A percentile compares a stretch with the other conserved stretches of the same genome.
Evolutionary conservation across 164 flowering plant genomes (phyloP).

Genomic region (Taxillus chinensis): DNA sequence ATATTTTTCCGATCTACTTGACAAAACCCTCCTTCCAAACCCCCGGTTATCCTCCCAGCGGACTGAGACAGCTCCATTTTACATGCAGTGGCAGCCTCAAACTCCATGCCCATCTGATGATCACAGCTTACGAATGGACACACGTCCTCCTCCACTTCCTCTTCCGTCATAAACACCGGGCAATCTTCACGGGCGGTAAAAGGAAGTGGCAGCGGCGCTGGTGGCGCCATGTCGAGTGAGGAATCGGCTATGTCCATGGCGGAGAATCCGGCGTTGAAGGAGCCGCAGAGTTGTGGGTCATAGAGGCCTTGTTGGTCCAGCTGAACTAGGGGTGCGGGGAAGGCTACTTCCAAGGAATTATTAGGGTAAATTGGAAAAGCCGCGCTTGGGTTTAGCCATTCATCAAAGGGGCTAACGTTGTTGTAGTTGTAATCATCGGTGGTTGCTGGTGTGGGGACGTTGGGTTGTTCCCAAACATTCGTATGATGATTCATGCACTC

Average conservation of each 20-base stretch:
- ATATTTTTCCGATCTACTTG: slow-evolving; percentile 23
- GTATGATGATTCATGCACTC: slow-evolving; percentile 12
- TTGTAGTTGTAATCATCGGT: slow-evolving; percentile 14
- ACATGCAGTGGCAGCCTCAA: slow-evolving; percentile 17
- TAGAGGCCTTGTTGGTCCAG: no score
- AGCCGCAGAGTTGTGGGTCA: no score
- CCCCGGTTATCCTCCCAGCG: slow-evolving; percentile 16
- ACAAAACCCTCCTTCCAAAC: slow-evolving; percentile 15
- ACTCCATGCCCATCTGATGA: neutral
- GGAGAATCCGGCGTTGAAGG: neutral
- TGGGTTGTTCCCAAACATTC: slow-evolving; percentile 19
- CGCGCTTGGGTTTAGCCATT: slow-evolving; percentile 13
- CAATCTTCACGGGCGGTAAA: slow-evolving; percentile 17
- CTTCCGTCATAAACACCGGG: slow-evolving; percentile 13
- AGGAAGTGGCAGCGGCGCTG: neutral
- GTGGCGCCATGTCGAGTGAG: slow-evolving; percentile 11
- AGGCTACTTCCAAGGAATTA: slow-evolving; percentile 4
- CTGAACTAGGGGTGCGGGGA: no score
- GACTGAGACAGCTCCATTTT: slow-evolving; percentile 33
- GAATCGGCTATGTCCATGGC: slow-evolving; percentile 12
- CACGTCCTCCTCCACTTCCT: slow-evolving; percentile 1
- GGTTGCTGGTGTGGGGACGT: slow-evolving; percentile 17
- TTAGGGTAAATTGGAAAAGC: slow-evolving; percentile 11
- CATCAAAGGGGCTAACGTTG: slow-evolving; percentile 9
- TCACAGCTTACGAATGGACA: no score